phyloP scores from a whole-genome alignment of 371 early-diverging fungal genomes.

The Mortierella sp. region DNA sequence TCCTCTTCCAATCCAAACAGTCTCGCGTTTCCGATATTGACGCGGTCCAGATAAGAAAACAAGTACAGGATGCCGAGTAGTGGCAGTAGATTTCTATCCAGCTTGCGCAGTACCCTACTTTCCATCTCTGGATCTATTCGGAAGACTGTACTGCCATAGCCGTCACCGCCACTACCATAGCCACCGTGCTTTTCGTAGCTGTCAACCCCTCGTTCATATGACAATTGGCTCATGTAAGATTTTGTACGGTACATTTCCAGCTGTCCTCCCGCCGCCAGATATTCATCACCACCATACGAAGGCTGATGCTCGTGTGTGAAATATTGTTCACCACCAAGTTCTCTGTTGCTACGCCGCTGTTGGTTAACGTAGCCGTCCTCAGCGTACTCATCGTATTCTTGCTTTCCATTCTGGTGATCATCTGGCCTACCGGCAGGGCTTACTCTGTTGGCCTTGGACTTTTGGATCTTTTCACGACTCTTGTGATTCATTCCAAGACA shows the following conservation, averaged over 20 bases:
- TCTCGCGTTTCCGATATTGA: conserved; percentile 73
- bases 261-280: not conserved
- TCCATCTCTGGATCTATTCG: conserved; percentile 29
- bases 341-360: not conserved
- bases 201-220: conserved; percentile 7
- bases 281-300: conserved; percentile 6
- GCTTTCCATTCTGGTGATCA: not conserved
- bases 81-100: conserved; percentile 70
- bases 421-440: not conserved
- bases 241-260: conserved; percentile 22
- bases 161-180: not conserved
- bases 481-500: not conserved
- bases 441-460: not conserved
- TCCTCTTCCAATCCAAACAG: conserved; percentile 59
- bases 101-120: conserved; percentile 60
- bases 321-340: not conserved
- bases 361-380: not conserved
- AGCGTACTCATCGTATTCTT: not conserved
- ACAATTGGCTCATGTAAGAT: conserved; percentile 10
- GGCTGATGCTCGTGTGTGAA: not conserved
- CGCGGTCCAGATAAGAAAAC: conserved; percentile 69
- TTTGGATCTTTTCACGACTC: not conserved
- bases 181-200: conserved; percentile 10
- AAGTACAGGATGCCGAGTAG: conserved; percentile 65
- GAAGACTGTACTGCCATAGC: conserved; percentile 1